These are phyloP conservation scores for peach (Prunus persica) DNA, from an alignment of 306 rosid species.

Conservation along the genomic window Prunus_persica_NCBIv2 NC_034011.1:3376501-3377000, in stretches of 20 bases:
- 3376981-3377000: rapidly evolving
- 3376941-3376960: too few relatives aligned
- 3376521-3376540: neutral
- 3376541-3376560: neutral
- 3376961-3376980: rapidly evolving
- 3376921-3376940: too few relatives aligned
- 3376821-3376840: neutral
- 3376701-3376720: neutral
- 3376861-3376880: too few relatives aligned
- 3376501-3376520: neutral
- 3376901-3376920: too few relatives aligned
- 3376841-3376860: neutral
- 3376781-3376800: too few relatives aligned
- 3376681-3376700: neutral
- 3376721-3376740: neutral
- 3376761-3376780: neutral
- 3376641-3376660: neutral
- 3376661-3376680: neutral
- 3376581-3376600: too few relatives aligned
- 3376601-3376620: too few relatives aligned
- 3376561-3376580: neutral
- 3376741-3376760: neutral
- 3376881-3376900: too few relatives aligned
- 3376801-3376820: too few relatives aligned
- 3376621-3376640: neutral